These are phyloP conservation scores for Conringia planisiliqua DNA, from an alignment of 345 rosid species.

Conservation along the genomic window DNA sequence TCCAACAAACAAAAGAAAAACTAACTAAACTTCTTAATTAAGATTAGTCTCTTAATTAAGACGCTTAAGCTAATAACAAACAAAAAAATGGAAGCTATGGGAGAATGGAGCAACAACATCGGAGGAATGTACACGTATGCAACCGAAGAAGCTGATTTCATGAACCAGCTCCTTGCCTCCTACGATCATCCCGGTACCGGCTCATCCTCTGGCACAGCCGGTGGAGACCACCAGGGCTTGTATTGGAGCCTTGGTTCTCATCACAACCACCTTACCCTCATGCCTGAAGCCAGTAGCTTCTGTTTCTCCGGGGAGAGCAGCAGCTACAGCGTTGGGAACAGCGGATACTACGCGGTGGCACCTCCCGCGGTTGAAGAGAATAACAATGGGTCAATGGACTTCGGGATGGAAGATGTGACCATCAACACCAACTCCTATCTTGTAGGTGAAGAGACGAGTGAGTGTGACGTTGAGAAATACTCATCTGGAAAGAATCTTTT, in stretches of 20 bases:
- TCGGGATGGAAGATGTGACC: constrained; percentile 40
- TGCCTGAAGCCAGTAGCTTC: constrained; percentile 21
- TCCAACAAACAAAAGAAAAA: constrained; percentile 22
- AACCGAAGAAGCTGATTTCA: constrained; percentile 73
- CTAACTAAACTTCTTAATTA: constrained; percentile 15
- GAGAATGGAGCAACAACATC: constrained; percentile 60
- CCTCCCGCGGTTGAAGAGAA: constrained; percentile 34
- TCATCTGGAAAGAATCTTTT: constrained; percentile 26
- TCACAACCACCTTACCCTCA: constrained; percentile 23
- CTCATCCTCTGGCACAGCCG: constrained; percentile 22
- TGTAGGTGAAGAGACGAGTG: constrained; percentile 41
- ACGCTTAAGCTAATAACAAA: neutral
- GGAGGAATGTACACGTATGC: constrained; percentile 51
- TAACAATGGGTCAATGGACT: constrained; percentile 39
- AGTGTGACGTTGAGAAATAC: constrained; percentile 40
- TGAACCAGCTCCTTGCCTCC: constrained; percentile 60
- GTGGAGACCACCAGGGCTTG: constrained; percentile 41
- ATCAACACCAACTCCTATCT: constrained; percentile 47
- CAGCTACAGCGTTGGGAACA: constrained; percentile 34
- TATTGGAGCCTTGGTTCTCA: constrained; percentile 30
- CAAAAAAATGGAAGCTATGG: constrained; percentile 51
- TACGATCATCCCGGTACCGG: constrained; percentile 30
- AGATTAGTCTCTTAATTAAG: constrained; percentile 23
- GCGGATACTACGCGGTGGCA: constrained; percentile 17
- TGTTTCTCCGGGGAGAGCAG: constrained; percentile 45